These are phyloP conservation scores for Trypanosoma theileri DNA, from an alignment of 208 protist species.

Conservation along the genomic window DNA sequence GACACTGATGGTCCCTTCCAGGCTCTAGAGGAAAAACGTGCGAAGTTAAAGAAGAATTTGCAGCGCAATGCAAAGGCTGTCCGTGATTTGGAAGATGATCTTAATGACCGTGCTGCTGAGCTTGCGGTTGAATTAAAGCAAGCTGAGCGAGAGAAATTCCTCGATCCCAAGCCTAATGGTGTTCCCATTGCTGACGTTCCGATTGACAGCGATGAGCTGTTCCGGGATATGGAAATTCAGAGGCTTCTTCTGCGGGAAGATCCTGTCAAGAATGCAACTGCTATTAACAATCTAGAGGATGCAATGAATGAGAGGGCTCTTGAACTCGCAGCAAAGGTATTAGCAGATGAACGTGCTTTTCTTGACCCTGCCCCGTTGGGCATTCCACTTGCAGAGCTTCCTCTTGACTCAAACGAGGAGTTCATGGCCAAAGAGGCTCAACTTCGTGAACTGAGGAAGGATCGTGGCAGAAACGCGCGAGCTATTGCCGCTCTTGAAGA, in stretches of 20 bases:
- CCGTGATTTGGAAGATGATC: slow-evolving; percentile 46
- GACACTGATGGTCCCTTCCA: slow-evolving; percentile 47
- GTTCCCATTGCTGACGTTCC: slow-evolving; percentile 42
- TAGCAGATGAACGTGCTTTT: slow-evolving; percentile 60
- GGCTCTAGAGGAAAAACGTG: slow-evolving; percentile 51
- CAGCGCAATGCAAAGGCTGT: slow-evolving; percentile 50
- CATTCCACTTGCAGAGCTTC: slow-evolving; percentile 59
- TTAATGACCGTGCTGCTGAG: slow-evolving; percentile 61
- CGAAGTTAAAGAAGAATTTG: slow-evolving; percentile 59
- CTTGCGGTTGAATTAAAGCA: slow-evolving; percentile 48
- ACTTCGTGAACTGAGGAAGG: slow-evolving; percentile 53
- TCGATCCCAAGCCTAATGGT: slow-evolving; percentile 52
- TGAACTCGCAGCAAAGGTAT: slow-evolving; percentile 65
- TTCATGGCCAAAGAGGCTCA: slow-evolving; percentile 54
- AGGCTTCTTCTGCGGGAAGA: slow-evolving; percentile 18
- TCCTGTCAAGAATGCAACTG: neutral
- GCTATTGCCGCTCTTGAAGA: slow-evolving; percentile 52
- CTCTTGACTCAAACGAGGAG: slow-evolving; percentile 66
- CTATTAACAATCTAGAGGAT: slow-evolving; percentile 35
- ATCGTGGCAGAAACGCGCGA: slow-evolving; percentile 45
- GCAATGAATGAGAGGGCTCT: slow-evolving; percentile 77
- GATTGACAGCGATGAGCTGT: slow-evolving; percentile 37
- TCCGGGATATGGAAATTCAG: slow-evolving; percentile 25
- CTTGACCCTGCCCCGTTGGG: slow-evolving; percentile 47
- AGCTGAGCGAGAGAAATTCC: slow-evolving; percentile 40